These are phyloP conservation scores for Cylindricascospora bacillispora DNA, from an alignment of 1,139 yeast genomes.

Conservation along the genomic window DNA sequence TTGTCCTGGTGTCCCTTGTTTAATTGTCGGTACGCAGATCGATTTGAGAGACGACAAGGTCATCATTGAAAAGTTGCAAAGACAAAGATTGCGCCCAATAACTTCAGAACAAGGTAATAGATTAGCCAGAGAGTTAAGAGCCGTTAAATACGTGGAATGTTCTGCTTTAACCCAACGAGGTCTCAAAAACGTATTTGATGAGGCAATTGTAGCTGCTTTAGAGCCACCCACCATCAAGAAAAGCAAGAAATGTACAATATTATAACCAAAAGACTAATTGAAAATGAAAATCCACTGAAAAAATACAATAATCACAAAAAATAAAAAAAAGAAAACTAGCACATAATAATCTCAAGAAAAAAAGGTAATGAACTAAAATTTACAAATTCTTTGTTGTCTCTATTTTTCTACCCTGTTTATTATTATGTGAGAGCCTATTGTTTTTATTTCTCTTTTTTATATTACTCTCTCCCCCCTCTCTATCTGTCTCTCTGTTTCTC, in stretches of 20 bases:
- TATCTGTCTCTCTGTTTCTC: too few species aligned
- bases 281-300: too few species aligned
- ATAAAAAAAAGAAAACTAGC: too few species aligned
- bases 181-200: slow-evolving; percentile 86
- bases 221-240: slow-evolving; percentile 71
- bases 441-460: too few species aligned
- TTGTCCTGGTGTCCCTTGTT: slow-evolving; percentile 92
- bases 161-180: slow-evolving; percentile 96
- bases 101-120: slow-evolving; percentile 78
- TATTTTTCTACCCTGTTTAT: too few species aligned
- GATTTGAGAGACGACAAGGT: slow-evolving; percentile 88
- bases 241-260: slow-evolving; percentile 68
- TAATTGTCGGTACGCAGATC: slow-evolving; percentile 88
- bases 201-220: slow-evolving; percentile 88
- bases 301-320: too few species aligned
- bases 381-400: too few species aligned
- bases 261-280: too few species aligned
- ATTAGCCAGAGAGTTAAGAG: slow-evolving; percentile 81
- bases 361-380: too few species aligned
- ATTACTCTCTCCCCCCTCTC: too few species aligned
- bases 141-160: slow-evolving; percentile 94
- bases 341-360: too few species aligned
- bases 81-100: slow-evolving; percentile 80
- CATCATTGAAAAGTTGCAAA: slow-evolving; percentile 70
- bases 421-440: too few species aligned